These are phyloP conservation scores for Madurella mycetomatis DNA, from an alignment of 2,329 filamentous ascomycete species.

Conservation along the genomic window DNA sequence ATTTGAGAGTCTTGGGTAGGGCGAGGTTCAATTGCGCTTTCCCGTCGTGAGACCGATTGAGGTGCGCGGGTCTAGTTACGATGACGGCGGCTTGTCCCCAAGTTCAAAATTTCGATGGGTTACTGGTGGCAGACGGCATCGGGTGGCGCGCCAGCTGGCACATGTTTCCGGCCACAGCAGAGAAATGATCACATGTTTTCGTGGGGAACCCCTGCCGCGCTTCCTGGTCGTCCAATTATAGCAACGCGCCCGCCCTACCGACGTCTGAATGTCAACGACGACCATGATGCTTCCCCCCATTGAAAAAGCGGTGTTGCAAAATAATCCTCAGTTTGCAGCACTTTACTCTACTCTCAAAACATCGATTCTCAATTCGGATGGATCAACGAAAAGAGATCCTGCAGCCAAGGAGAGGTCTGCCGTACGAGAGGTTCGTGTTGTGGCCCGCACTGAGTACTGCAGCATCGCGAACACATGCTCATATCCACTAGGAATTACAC, in stretches of 20 bases:
- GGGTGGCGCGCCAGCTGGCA: slow-evolving; percentile 8
- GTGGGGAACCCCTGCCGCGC: slow-evolving; percentile 7
- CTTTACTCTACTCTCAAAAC: slow-evolving; percentile 53
- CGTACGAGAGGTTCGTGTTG: slow-evolving; percentile 43
- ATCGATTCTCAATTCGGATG: slow-evolving; percentile 52
- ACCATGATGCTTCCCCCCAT: slow-evolving; percentile 53
- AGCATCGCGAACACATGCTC: not conserved
- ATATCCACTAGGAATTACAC: slow-evolving; percentile 42
- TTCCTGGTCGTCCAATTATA: not conserved
- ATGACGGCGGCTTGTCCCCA: not conserved
- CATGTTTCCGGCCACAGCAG: not conserved
- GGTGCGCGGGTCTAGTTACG: not conserved
- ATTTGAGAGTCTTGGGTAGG: slow-evolving; percentile 5
- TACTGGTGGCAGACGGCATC: not conserved
- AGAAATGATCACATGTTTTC: slow-evolving; percentile 19
- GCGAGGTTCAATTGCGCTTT: slow-evolving; percentile 3
- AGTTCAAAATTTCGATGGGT: slow-evolving; percentile 21
- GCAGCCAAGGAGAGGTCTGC: slow-evolving; percentile 46
- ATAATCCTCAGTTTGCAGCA: slow-evolving; percentile 57
- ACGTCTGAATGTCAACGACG: not conserved
- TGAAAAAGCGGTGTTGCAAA: slow-evolving; percentile 49
- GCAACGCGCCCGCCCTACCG: not conserved
- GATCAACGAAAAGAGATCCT: slow-evolving; percentile 51
- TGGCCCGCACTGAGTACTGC: too few species aligned
- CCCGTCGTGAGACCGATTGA: not conserved